Evolutionary conservation across 2,329 filamentous ascomycete genomes (phyloP), one percentile per base, ranked within the genome.

Genomic region (Xylariaceae sp.): DNA sequence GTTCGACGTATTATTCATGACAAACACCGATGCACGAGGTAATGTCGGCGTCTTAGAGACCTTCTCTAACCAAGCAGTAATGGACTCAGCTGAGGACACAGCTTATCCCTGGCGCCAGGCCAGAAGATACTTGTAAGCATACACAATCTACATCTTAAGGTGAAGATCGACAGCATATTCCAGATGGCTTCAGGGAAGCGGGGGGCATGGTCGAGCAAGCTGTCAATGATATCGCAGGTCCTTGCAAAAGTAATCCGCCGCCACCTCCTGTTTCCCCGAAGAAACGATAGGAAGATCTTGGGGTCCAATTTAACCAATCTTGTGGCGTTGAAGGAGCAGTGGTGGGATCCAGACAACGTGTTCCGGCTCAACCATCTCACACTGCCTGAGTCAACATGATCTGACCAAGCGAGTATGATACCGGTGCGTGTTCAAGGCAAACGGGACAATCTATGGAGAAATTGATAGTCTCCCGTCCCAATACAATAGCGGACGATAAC

Each of bases 211-310:
- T 19, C n/a, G 34, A 22, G 14, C 12, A 37, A 22, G 34, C 34
- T 16, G 27, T 16, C 34, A 37, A 37, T 19, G 19, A 17, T 12
- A 12, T 37, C 19, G 34, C 34, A 19, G 17, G 12, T 38, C 19
- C 12, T 16, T 32, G 16, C 27, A 16, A 12, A 16, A 32, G 12
- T 12, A 32, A 32, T 32, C 16, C 27, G 27, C 27, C 5, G 7
- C 12, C 27, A 32, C 27, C 16, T 32, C 27, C 27, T 12, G 27
- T 32, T 32, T 22, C 36, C 37, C 1, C 36, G 21, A 12, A 37
- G 43, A 3, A 37, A 45, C 20, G 43, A 45, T 25, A 25, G 40
- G 37, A n/a, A 36, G 3, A 40, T 35, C 12, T 45, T 35, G 12
- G 37, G 43, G 2, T 14, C 19, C 2, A 45, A 35, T 4, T 29